These are phyloP conservation scores for Colletotrichum sojae DNA, from an alignment of 2,329 filamentous ascomycete genomes.

Conservation along the genomic window DNA sequence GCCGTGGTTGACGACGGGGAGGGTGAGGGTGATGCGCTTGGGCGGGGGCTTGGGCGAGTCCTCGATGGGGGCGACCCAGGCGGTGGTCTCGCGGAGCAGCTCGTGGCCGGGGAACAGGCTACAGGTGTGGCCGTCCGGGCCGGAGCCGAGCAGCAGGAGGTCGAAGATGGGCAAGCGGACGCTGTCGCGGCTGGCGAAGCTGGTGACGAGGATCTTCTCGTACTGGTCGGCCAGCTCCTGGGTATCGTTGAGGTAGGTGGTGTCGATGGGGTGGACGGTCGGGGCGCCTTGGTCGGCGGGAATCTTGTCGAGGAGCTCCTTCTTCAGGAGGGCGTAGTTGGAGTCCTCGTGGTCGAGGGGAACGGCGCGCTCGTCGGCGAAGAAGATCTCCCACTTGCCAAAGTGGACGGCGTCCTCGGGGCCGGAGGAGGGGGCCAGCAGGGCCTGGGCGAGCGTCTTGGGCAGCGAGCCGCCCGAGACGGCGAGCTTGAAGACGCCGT, in stretches of 20 bases:
- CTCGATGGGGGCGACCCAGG: constrained; percentile 93
- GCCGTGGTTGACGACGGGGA: constrained; percentile 91
- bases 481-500: constrained; percentile 89
- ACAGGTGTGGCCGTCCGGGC: constrained; percentile 97
- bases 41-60: constrained; percentile 96
- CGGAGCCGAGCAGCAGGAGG: constrained; percentile 91
- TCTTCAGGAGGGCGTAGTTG: constrained; percentile 91
- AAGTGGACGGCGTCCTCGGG: constrained; percentile 79
- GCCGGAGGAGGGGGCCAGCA: constrained; percentile 71
- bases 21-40: constrained; percentile 89
- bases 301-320: constrained; percentile 90
- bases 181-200: constrained; percentile 92
- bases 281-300: constrained; percentile 77
- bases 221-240: constrained; percentile 96
- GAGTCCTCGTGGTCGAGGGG: constrained; percentile 93
- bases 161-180: constrained; percentile 97
- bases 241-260: constrained; percentile 75
- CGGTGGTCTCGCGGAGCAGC: constrained; percentile 86
- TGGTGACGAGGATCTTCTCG: constrained; percentile 86
- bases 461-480: constrained; percentile 96
- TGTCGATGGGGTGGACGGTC: constrained; percentile 84
- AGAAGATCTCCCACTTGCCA: constrained; percentile 96
- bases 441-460: constrained; percentile 86
- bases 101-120: constrained; percentile 93
- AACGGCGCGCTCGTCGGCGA: constrained; percentile 96